Conservation (phyloP, 139 green algal genomes). For the Trebouxia sp. region DNA sequence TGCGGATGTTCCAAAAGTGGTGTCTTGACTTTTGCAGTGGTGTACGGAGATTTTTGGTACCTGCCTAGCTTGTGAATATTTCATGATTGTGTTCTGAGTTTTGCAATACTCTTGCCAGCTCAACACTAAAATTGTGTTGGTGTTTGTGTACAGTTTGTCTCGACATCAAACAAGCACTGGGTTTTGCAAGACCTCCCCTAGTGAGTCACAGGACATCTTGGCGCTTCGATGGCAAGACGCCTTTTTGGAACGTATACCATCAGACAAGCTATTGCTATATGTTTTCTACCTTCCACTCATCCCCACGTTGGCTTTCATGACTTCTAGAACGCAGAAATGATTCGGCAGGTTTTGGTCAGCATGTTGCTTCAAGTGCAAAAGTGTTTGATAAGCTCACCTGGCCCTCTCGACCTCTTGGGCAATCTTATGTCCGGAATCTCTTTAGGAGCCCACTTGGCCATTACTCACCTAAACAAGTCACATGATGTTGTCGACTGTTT, state of each 20-base stretch:
- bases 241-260: conserved; percentile 15
- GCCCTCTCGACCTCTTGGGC: conserved; percentile 19
- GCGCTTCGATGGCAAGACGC: conserved; percentile 13
- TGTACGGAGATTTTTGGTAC: too few relatives aligned
- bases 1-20: too few relatives aligned
- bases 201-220: conserved; percentile 24
- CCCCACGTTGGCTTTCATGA: conserved; percentile 19
- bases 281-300: conserved; percentile 20
- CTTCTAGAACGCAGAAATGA: conserved; percentile 27
- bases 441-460: conserved; percentile 18
- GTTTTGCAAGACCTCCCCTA: conserved; percentile 17
- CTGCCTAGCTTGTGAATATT: conserved; percentile 23
- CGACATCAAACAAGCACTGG: conserved; percentile 25
- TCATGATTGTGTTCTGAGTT: conserved; percentile 23
- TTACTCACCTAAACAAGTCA: conserved; percentile 27
- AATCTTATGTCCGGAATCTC: conserved; percentile 21
- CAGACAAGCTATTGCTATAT: conserved; percentile 17
- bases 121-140: conserved; percentile 21
- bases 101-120: conserved; percentile 23
- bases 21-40: too few relatives aligned
- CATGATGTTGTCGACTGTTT: conserved; percentile 16
- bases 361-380: conserved; percentile 23
- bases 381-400: conserved; percentile 21
- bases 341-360: conserved; percentile 24
- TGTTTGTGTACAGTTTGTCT: conserved; percentile 22